A percentile compares a stretch with the other conserved stretches of the same genome.
phyloP scores from a whole-genome alignment of 768 basidiomycete genomes.

The Rhizopogon roseolus region DNA sequence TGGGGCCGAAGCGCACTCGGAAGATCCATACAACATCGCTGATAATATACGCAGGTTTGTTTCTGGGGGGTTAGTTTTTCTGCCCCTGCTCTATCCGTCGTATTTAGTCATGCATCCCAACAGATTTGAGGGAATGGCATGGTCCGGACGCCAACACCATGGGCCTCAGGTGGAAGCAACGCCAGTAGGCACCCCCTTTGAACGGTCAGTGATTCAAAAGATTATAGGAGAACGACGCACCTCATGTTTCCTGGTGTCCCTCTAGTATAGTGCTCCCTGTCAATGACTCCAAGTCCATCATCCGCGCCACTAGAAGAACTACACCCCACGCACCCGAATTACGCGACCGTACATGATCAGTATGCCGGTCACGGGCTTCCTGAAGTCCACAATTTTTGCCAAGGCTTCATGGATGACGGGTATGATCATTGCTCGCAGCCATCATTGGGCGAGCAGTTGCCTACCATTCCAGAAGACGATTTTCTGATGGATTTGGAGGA shows the following conservation, averaged over 20 bases:
- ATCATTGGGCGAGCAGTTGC: neutral
- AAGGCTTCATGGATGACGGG: neutral
- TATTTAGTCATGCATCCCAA: neutral
- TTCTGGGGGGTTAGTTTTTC: neutral
- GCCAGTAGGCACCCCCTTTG: no score
- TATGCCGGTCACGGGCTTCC: neutral
- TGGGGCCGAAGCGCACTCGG: neutral
- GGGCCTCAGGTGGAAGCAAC: neutral
- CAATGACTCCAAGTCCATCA: no score
- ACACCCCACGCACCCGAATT: neutral
- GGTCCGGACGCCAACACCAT: neutral
- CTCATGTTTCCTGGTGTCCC: no score
- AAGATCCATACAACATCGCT: neutral
- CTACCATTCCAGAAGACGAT: neutral
- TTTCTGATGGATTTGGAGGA: neutral
- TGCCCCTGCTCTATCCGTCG: neutral
- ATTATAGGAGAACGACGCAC: no score
- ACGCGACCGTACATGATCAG: no score
- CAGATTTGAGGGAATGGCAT: neutral
- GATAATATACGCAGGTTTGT: neutral
- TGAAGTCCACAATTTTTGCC: neutral
- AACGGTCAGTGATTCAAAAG: no score
- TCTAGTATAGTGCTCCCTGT: no score
- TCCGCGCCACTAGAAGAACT: no score
- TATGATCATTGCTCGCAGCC: neutral